Conservation (phyloP, 1,284 basidiomycete species). For the Pisolithus thermaeus region DNA sequence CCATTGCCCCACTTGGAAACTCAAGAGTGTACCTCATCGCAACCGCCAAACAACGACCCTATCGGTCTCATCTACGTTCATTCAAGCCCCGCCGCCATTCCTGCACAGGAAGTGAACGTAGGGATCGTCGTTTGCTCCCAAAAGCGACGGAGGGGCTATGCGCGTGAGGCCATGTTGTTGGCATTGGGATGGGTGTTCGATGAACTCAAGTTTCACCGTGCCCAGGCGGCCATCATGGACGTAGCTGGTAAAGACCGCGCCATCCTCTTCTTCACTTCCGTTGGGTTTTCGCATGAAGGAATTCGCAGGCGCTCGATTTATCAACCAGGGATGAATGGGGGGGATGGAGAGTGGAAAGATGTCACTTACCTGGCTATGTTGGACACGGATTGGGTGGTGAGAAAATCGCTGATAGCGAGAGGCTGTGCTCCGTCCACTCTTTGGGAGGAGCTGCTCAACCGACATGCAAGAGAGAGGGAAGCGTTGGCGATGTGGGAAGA, state of each 20-base stretch:
- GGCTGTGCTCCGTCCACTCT: slow-evolving; percentile 31
- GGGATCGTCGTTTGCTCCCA: slow-evolving; percentile 41
- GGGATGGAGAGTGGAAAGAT: slow-evolving; percentile 42
- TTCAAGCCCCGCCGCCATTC: slow-evolving; percentile 19
- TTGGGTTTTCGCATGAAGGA: slow-evolving; percentile 57
- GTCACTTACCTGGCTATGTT: slow-evolving; percentile 54
- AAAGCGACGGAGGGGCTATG: slow-evolving; percentile 38
- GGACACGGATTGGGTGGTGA: slow-evolving; percentile 55
- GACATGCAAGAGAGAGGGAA: slow-evolving; percentile 55
- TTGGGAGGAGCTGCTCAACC: slow-evolving; percentile 59
- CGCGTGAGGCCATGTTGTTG: slow-evolving; percentile 38
- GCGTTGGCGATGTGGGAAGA: slow-evolving; percentile 50
- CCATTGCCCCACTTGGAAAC: background rate
- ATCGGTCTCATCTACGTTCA: slow-evolving; percentile 45
- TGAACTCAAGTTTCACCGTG: slow-evolving; percentile 44
- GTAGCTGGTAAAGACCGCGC: slow-evolving; percentile 34
- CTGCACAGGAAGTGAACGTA: slow-evolving; percentile 42
- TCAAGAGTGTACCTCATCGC: background rate
- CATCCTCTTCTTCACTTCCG: slow-evolving; percentile 38
- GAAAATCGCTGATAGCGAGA: slow-evolving; percentile 10
- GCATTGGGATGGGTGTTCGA: slow-evolving; percentile 45
- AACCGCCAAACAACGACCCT: background rate
- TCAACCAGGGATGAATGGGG: slow-evolving; percentile 33
- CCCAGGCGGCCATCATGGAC: slow-evolving; percentile 48
- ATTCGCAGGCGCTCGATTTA: slow-evolving; percentile 47